phyloP scores from a whole-genome alignment of 1,139 yeast genomes.

The Suhomyces maxii region DNA sequence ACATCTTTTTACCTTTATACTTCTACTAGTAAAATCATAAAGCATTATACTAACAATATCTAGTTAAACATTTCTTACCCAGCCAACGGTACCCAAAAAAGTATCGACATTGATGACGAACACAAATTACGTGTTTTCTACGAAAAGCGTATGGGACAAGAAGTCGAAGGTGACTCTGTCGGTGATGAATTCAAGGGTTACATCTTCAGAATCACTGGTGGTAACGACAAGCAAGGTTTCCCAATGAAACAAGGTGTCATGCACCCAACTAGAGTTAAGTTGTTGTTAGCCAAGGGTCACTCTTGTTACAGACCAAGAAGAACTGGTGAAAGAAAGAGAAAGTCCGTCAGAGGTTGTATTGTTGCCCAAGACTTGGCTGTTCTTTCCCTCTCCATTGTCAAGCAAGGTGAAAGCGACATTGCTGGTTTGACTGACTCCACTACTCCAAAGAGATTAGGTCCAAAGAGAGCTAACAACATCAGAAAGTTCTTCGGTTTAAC shows the following conservation, averaged over 20 bases:
- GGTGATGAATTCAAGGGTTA: constrained; percentile 99
- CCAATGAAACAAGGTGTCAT: constrained; percentile 99
- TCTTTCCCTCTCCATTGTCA: constrained; percentile 87
- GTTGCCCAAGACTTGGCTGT: constrained; percentile 97
- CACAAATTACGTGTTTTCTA: constrained; percentile 98
- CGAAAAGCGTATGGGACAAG: constrained; percentile 99
- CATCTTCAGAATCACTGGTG: constrained; percentile 98
- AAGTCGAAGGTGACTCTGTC: constrained; percentile 97
- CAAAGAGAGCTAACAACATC: constrained; percentile 99
- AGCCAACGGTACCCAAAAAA: constrained; percentile 99
- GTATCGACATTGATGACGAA: constrained; percentile 97
- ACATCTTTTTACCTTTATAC: too few species aligned
- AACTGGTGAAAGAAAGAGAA: constrained; percentile 99
- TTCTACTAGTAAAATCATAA: too few species aligned
- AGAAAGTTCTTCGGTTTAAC: constrained; percentile 98
- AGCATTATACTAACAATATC: constrained; percentile 14
- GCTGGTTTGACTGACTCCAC: constrained; percentile 94
- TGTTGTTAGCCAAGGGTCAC: constrained; percentile 90
- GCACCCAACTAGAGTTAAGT: constrained; percentile 99
- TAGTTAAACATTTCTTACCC: constrained; percentile 99
- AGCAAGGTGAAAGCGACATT: constrained; percentile 96
- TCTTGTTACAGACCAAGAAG: constrained; percentile 99
- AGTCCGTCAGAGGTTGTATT: constrained; percentile 99
- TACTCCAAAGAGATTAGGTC: constrained; percentile 98
- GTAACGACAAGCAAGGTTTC: constrained; percentile 99